Evolutionary conservation across 805 yeast genomes (phyloP), one percentile per base, ranked within the genome.

Genomic region (Starmera caribaea): DNA sequence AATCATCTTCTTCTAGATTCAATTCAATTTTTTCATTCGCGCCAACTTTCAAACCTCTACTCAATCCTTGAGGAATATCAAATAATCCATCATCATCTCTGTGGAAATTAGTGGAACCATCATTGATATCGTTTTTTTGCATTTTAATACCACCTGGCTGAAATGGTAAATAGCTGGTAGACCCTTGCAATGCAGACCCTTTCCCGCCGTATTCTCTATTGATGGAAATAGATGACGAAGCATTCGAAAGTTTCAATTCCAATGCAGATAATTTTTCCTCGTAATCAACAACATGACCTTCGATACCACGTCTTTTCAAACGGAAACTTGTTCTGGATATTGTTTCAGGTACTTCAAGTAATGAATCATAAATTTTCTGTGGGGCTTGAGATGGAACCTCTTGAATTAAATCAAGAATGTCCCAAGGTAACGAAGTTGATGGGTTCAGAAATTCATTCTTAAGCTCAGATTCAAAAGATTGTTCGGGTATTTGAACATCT

Each of bases 111-210:
- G 59, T 48, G 0, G 66, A 54, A 4, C 57, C 61, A 38, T 66
- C 71, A 8, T 53, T 51, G 16, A 57, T 51, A 51, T 57, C 29
- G 24, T 45, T 37, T 8, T 21, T 28, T n/a, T n/a, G 11, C 47
- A 61, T 51, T 3, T 62, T 62, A n/a, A 74, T 48, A 3, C 97
- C 97, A 47, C 98, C 97, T 0, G 98, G 98, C 42, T 81, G 79
- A 55, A 92, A 92, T 0, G 98, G 98, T 51, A 90, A 61, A 50
- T 73, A 83, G 15, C 77, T 72, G 0, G 94, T 69, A 4, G 76
- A 68, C 0, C 97, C 97, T 36, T 69, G 65, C 3, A 86, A 62
- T 2, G 79, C 65, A 32, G 76, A 81, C n/a, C 65, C 65, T 46
- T 74, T 75, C 7, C 81, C 68, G 13, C 79, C 76, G 45, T 77